Evolutionary conservation across 1,284 basidiomycete genomes (phyloP), one percentile per base, ranked within the genome.

Genomic region (Apiotrichum sp.): DNA sequence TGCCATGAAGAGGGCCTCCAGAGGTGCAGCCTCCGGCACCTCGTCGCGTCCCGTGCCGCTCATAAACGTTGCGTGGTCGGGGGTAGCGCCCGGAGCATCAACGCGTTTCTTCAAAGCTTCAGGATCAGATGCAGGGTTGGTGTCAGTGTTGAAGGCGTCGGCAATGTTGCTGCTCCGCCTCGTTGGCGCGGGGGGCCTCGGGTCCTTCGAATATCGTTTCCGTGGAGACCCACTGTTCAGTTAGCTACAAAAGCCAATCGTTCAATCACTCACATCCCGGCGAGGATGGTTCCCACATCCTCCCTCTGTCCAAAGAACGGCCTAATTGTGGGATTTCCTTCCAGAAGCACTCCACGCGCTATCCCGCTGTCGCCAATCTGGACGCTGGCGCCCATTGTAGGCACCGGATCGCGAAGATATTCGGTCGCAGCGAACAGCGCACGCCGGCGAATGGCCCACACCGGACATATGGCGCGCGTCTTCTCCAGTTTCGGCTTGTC

Each of bases 321-420:
- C 44, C 61, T 59, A 5, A 56, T 64, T 8, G 61, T 56, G 13
- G 59, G 48, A 3, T 58, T 32, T 0, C 73, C 73, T 51, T 75
- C 72, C 6, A 76, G 61, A 14, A 76, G 62, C 7, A 76, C 57
- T 7, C 69, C 69, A 32, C 69, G 57, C 0, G 74, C 74, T 5
- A 72, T 47, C 0, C 72, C 72, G 2, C 68, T 70, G 4, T 50
- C 52, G 11, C 66, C 68, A 29, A 73, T 64, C 31, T 69, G 64
- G 32, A 76, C 68, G 47, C 65, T 67, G 1, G 61, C 72, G 3
- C 74, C 74, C 1, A 41, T 48, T 3, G 67, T 70, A 32, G 51
- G 55, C 1, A 52, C 55, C 14, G 72, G 70, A 38, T 67, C 54
- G 8, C 66, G 56, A n/a, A 73, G 58, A 50, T 71, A 71, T 50